Conservation (phyloP, 768 basidiomycete genomes). For the Phlegmacium glaucopus region DNA sequence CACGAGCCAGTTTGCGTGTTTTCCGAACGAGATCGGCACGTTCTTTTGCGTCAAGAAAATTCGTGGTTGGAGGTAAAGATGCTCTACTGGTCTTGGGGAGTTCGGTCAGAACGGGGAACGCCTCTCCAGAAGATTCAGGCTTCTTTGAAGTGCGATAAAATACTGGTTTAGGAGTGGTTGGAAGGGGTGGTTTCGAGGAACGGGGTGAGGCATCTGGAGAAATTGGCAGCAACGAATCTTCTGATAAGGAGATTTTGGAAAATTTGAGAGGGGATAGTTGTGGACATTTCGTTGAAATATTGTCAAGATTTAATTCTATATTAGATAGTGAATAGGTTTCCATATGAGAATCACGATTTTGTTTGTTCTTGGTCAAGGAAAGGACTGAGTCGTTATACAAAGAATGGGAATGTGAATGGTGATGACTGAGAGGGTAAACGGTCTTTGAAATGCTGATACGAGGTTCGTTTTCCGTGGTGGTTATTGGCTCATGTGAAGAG, state of each 20-base stretch:
- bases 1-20: conserved; percentile 73
- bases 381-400: conserved; percentile 27
- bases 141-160: conserved; percentile 34
- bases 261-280: conserved; percentile 16
- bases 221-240: conserved; percentile 19
- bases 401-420: conserved; percentile 22
- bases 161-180: conserved; percentile 43
- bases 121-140: conserved; percentile 4
- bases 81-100: conserved; percentile 4
- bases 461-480: conserved; percentile 29
- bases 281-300: not conserved
- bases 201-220: conserved; percentile 22
- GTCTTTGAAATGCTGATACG: conserved; percentile 42
- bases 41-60: conserved; percentile 58
- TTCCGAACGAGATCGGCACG: conserved; percentile 72
- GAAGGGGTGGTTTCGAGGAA: conserved; percentile 41
- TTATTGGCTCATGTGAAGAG: conserved; percentile 23
- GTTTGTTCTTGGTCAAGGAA: conserved; percentile 7
- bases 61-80: conserved; percentile 59
- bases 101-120: conserved; percentile 10
- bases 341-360: conserved; percentile 30
- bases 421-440: conserved; percentile 32
- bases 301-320: conserved; percentile 8
- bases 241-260: conserved; percentile 6
- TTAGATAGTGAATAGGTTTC: conserved; percentile 28